Evolutionary conservation across 139 green algal genomes (phyloP), one percentile per base, ranked within the genome.

Genomic region (Chlamydomonas asymmetrica): DNA sequence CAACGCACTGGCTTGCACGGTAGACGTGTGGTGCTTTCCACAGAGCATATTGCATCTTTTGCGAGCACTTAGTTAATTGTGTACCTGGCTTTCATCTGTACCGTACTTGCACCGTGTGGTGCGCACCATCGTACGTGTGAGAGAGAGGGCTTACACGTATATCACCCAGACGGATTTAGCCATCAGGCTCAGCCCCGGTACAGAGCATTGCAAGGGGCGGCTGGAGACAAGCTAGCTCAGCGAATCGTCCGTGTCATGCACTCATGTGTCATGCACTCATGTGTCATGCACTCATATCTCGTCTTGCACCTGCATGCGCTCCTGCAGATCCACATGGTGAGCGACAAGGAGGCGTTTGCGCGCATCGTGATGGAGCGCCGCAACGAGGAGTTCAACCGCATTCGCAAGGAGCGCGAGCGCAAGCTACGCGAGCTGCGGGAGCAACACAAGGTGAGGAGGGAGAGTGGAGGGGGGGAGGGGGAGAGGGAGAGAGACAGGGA

Each of bases 301-400:
- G n/a, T 22, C 13, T 22, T 56, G 48, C 48, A 61, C 31, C 22
- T 34, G 10, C 31, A 37, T 6, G 23, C 37, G 2, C 10, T 38
- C 23, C 16, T 7, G 38, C 60, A 69, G 71, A 49, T 59, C 2
- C 40, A 64, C 37, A 76, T 82, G 76, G 41, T 74, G 57, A 43
- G 66, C 3, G 80, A 86, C 56, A 86, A 86, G 71, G 66, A 62
- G 9, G 60, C 54, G 32, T 86, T 86, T 63, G 57, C 74, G 52
- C 63, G 69, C 16, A 40, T 77, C 18, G 89, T 97, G 60, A 89
- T 94, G 66, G 73, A 74, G 16, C 87, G 95, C 29, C 92, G 95
- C 45, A 57, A 88, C 25, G 94, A 90, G n/a, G 94, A 98, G 85
- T 98, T 98, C 83, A 91, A 78, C 82, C 76, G 27, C 27, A 75